phyloP scores from a whole-genome alignment of 495 filamentous ascomycete species.

The Trichoderma reesei region DNA sequence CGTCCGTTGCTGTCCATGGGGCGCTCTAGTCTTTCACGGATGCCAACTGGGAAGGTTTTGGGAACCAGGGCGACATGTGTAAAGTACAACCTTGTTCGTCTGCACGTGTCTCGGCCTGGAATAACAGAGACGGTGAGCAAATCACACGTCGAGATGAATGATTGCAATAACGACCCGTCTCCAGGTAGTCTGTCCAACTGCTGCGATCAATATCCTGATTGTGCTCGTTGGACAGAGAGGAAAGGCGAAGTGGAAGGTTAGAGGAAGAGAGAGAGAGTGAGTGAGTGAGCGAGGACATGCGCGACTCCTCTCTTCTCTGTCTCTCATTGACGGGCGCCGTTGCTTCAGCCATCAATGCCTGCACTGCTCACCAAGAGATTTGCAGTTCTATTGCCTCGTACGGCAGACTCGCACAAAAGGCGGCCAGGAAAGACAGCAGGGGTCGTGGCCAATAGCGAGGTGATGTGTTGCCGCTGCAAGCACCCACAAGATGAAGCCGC shows the following conservation, averaged over 20 bases:
- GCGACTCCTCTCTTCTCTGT: too few species aligned
- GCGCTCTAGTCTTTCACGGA: not conserved
- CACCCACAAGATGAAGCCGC: not conserved
- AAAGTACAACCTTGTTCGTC: too few species aligned
- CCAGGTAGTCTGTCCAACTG: too few species aligned
- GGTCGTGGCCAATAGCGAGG: not conserved
- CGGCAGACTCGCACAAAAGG: not conserved
- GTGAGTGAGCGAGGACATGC: too few species aligned
- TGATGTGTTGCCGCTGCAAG: slow-evolving; percentile 3
- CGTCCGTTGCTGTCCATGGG: not conserved
- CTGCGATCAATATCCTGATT: too few species aligned
- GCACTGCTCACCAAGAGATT: not conserved
- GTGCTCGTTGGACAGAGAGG: too few species aligned
- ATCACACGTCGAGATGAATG: not conserved
- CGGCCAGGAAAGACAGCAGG: not conserved
- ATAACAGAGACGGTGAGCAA: not conserved
- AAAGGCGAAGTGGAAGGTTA: too few species aligned
- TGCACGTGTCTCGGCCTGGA: not conserved
- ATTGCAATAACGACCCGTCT: too few species aligned
- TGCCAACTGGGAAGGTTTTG: not conserved
- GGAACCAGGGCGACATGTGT: not conserved
- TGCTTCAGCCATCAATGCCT: not conserved
- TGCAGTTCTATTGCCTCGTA: not conserved
- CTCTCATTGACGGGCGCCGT: too few species aligned
- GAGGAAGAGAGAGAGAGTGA: too few species aligned